phyloP scores from a whole-genome alignment of 495 filamentous ascomycete species.

The Xylona heveae region DNA sequence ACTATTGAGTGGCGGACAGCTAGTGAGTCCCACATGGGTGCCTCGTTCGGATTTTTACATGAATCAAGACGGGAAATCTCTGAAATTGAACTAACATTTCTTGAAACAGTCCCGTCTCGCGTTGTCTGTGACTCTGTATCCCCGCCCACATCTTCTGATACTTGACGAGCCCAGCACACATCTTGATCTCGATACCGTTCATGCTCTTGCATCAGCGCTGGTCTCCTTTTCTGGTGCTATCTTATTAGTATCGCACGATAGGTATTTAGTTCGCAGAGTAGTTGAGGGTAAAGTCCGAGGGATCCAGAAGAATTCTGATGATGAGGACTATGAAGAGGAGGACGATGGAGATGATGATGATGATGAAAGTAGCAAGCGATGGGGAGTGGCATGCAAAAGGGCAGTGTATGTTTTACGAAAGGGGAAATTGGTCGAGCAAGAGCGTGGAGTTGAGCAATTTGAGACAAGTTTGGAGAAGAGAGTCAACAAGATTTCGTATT shows the following conservation, averaged over 20 bases:
- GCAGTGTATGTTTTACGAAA: too few relatives aligned
- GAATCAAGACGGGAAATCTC: too few relatives aligned
- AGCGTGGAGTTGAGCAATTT: too few relatives aligned
- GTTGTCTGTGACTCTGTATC: slow-evolving; percentile 44
- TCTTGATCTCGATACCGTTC: slow-evolving; percentile 57
- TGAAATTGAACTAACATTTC: slow-evolving; percentile 2
- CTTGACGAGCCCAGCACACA: slow-evolving; percentile 79
- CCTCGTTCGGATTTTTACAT: too few relatives aligned
- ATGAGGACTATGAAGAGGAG: slow-evolving; percentile 20
- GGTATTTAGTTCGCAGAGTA: slow-evolving; percentile 47
- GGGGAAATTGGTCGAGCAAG: too few relatives aligned
- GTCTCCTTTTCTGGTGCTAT: slow-evolving; percentile 46
- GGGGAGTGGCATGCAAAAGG: too few relatives aligned
- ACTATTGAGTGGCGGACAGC: slow-evolving; percentile 54
- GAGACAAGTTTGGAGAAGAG: too few relatives aligned
- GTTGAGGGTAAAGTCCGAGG: slow-evolving; percentile 42
- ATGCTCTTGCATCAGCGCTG: slow-evolving; percentile 42
- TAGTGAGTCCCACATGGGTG: slow-evolving; percentile 14
- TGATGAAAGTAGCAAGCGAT: too few relatives aligned
- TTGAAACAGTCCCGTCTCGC: slow-evolving; percentile 40
- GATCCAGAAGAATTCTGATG: too few relatives aligned
- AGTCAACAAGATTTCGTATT: too few relatives aligned
- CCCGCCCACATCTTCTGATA: slow-evolving; percentile 47
- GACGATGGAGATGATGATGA: slow-evolving; percentile 30
- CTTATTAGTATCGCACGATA: slow-evolving; percentile 53